Conservation (phyloP, 2,329 filamentous ascomycete species). For the Cercospora beticola region DNA sequence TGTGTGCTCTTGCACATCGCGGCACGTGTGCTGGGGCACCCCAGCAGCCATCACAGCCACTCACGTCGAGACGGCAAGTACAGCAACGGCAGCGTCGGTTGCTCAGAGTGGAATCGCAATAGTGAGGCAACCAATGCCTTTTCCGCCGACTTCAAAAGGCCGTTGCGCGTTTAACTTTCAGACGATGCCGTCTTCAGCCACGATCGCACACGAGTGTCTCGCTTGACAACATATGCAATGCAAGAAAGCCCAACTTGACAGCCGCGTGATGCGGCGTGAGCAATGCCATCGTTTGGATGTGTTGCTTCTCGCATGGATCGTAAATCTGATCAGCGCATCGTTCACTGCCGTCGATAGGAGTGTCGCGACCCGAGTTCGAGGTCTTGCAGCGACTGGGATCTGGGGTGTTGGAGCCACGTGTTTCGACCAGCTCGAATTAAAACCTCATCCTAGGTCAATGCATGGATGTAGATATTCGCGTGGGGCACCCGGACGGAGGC, state of each 20-base stretch:
- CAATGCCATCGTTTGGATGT: not conserved
- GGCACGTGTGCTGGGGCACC: not conserved
- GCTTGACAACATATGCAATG: conserved; percentile 5
- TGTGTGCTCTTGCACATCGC: not conserved
- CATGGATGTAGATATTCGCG: not conserved
- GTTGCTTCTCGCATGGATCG: not conserved
- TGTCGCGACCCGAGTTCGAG: not conserved
- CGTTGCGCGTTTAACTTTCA: not conserved
- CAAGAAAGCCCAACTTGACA: conserved; percentile 1
- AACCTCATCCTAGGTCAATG: not conserved
- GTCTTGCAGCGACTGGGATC: not conserved
- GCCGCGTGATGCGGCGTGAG: not conserved
- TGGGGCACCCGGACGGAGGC: not conserved
- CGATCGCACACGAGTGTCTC: not conserved
- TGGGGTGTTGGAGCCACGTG: conserved; percentile 4
- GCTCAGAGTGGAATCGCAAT: not conserved
- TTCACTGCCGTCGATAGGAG: not conserved
- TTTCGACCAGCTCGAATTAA: not conserved
- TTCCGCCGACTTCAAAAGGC: not conserved
- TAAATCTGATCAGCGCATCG: not conserved
- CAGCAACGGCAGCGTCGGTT: not conserved
- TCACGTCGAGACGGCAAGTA: not conserved
- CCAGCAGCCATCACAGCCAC: not conserved
- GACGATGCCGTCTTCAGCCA: not conserved
- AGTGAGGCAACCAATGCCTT: not conserved